A percentile compares a stretch with the other conserved stretches of the same genome.
These are phyloP conservation scores for Boletales sp. DNA, from an alignment of 768 basidiomycete species.

Conservation along the genomic window DNA sequence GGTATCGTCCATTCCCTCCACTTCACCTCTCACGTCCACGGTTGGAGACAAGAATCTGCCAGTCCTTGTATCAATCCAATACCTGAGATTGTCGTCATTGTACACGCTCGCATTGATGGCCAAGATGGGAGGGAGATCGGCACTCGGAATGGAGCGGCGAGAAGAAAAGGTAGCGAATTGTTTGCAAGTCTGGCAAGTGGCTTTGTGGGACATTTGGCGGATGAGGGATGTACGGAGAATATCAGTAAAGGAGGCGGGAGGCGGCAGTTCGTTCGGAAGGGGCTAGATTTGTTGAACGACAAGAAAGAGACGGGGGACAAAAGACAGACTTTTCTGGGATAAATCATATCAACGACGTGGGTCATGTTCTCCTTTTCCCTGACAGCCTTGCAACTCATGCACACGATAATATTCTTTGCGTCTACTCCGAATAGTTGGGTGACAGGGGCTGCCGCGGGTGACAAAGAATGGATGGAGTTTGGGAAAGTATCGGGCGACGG, in stretches of 20 bases:
- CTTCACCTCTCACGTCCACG: conserved; percentile 56
- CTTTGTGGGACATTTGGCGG: conserved; percentile 81
- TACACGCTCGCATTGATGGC: conserved; percentile 83
- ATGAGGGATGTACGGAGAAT: conserved; percentile 74
- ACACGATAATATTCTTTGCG: conserved; percentile 70
- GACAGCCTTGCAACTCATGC: conserved; percentile 67
- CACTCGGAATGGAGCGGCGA: conserved; percentile 58
- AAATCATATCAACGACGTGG: conserved; percentile 82
- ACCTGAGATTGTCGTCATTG: conserved; percentile 65
- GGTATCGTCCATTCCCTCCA: conserved; percentile 54
- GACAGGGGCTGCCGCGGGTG: conserved; percentile 62
- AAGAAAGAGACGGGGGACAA: background rate
- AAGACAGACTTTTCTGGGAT: conserved; percentile 71
- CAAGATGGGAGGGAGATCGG: conserved; percentile 76
- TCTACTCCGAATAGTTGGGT: conserved; percentile 84
- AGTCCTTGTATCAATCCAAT: conserved; percentile 63
- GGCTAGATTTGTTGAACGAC: conserved; percentile 20
- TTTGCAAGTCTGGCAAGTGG: conserved; percentile 81
- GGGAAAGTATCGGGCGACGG: conserved; percentile 2
- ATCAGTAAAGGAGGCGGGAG: conserved; percentile 53
- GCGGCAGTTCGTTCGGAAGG: conserved; percentile 35
- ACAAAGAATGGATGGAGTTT: conserved; percentile 10
- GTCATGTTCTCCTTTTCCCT: conserved; percentile 75
- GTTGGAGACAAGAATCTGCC: conserved; percentile 54
- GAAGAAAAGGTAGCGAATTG: conserved; percentile 71